Evolutionary conservation across 768 basidiomycete species (phyloP).

Genomic region (Ephemerocybe angulata): DNA sequence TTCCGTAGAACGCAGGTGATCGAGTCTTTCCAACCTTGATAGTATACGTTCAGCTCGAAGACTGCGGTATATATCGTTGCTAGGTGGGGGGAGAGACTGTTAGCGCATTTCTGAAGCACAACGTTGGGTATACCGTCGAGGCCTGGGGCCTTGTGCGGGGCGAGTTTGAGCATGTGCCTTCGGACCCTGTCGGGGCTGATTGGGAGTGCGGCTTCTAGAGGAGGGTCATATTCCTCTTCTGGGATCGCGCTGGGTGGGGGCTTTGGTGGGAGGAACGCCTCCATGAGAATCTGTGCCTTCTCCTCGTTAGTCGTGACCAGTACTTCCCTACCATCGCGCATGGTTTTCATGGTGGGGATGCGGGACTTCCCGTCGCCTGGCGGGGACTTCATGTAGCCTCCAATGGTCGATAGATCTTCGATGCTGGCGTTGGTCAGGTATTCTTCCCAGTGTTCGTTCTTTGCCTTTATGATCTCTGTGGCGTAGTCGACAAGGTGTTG

Average conservation of each 20-base stretch:
- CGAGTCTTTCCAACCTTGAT: slow-evolving; percentile 16
- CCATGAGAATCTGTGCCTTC: slow-evolving; percentile 19
- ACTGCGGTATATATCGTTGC: slow-evolving; percentile 14
- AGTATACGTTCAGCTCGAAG: slow-evolving; percentile 2
- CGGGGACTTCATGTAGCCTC: slow-evolving; percentile 17
- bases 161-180: slow-evolving; percentile 21
- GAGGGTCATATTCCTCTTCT: slow-evolving; percentile 3
- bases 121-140: slow-evolving; percentile 27
- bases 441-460: slow-evolving; percentile 23
- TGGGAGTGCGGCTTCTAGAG: slow-evolving; percentile 10
- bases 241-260: background rate
- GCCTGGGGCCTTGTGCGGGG: slow-evolving; percentile 27
- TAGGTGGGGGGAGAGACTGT: slow-evolving; percentile 13
- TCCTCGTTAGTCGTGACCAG: slow-evolving; percentile 19
- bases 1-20: slow-evolving; percentile 29
- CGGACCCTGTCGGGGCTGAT: slow-evolving; percentile 27
- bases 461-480: slow-evolving; percentile 15
- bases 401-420: slow-evolving; percentile 21
- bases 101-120: slow-evolving; percentile 12
- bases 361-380: slow-evolving; percentile 22
- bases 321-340: background rate
- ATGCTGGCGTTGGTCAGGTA: slow-evolving; percentile 22
- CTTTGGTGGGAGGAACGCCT: slow-evolving; percentile 28
- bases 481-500: slow-evolving; percentile 15
- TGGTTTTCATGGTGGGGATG: slow-evolving; percentile 21